Base-by-base conservation (phyloP, 768 basidiomycete genomes). In the Lentinula boryana region DNA sequence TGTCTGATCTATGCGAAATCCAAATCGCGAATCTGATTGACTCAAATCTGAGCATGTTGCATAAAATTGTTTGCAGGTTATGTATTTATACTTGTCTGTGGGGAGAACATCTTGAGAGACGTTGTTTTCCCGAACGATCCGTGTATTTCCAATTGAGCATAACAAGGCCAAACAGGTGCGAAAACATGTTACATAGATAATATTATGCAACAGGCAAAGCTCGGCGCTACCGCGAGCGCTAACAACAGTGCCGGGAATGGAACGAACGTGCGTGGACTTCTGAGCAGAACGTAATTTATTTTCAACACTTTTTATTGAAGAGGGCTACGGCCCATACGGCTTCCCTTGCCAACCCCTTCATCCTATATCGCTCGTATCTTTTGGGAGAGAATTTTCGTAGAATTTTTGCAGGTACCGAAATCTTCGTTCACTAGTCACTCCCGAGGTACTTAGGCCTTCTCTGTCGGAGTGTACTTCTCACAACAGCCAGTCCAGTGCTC, bases 311-410 rank as follows among this genome's bases (percentile, higher is more conserved):
- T 48, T 48, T 23, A 48, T 48, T 48, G 18, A 48, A 48, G 46
- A 48, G 46, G 46, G 18, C 46, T 48, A 48, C 46, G 46, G 46
- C 33, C 50, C 13, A 51, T 35, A 33, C 50, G 50, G 18, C 38
- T 60, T 32, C 54, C 32, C 46, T 36, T 60, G 27, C 18, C 35
- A 38, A 48, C 46, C 41, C 43, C 27, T 44, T 38, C 36, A 40
- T 57, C 40, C 48, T 52, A 49, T 13, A 58, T 46, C 57, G 3
- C 46, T 18, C 16, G n/a, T 55, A 62, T 60, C 38, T 62, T 57
- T 64, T 52, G 36, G 40, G 63, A 62, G 57, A 61, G 58, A 61
- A 51, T 60, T 63, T 60, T 46, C 53, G 7, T 57, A 48, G 67
- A 56, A 63, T 27, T 48, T 23, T 23, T 48, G 21, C 21, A 18